Evolutionary conservation across 805 yeast genomes (phyloP).

Genomic region (Starmerella apicola): DNA sequence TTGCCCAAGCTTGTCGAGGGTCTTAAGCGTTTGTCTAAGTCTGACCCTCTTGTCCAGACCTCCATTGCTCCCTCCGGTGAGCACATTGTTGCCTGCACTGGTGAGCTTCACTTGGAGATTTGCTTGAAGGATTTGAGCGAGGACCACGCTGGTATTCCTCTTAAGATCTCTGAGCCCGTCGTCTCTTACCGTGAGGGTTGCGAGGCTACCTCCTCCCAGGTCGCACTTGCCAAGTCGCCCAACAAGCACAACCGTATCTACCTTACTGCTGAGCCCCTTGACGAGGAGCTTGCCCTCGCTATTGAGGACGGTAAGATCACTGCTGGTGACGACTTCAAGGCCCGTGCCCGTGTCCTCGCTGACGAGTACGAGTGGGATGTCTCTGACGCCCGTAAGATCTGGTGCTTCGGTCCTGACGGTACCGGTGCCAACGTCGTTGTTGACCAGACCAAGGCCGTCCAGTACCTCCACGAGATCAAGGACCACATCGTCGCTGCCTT

Average conservation of each 20-base stretch:
- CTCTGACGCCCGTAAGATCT: constrained; percentile 99
- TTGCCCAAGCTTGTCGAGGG: constrained; percentile 99
- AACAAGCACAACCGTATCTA: constrained; percentile 99
- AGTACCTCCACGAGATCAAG: constrained; percentile 97
- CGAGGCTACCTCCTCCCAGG: constrained; percentile 82
- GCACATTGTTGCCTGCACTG: constrained; percentile 99
- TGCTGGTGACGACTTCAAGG: constrained; percentile 97
- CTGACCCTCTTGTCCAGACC: constrained; percentile 96
- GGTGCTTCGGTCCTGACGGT: constrained; percentile 99
- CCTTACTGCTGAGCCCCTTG: constrained; percentile 92
- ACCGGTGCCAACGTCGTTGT: constrained; percentile 96
- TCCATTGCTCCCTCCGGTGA: constrained; percentile 90
- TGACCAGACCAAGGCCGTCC: constrained; percentile 99
- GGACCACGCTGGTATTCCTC: constrained; percentile 99
- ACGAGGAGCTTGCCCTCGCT: constrained; percentile 83
- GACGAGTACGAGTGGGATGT: constrained; percentile 99
- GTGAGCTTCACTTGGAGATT: constrained; percentile 99
- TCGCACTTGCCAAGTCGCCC: constrained; percentile 97
- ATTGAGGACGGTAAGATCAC: constrained; percentile 84
- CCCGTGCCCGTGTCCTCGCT: constrained; percentile 97
- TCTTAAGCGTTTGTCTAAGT: constrained; percentile 98
- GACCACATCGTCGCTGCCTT: constrained; percentile 99
- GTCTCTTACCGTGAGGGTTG: constrained; percentile 99
- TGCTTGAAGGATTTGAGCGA: constrained; percentile 91
- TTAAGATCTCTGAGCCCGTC: constrained; percentile 94